Conservation (phyloP, 306 rosid species). For the Medicago lupulina region DNA sequence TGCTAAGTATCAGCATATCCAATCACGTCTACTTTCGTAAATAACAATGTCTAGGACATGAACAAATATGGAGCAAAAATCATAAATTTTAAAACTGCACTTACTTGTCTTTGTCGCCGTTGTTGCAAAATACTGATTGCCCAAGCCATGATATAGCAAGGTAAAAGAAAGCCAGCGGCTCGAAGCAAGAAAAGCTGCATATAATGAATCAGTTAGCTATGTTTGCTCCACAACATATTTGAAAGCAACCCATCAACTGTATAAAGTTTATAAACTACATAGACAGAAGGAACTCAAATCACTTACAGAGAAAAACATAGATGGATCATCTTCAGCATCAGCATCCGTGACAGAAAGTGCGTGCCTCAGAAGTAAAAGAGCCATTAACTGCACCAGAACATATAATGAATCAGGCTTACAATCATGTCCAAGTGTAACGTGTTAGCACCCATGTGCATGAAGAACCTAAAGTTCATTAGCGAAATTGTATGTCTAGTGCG, state of each 20-base stretch:
- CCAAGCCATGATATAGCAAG: constrained; percentile 99
- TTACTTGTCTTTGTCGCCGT: constrained; percentile 91
- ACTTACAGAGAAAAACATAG: constrained; percentile 83
- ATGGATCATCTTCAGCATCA: constrained; percentile 66
- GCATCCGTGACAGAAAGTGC: constrained; percentile 75
- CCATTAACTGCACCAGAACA: constrained; percentile 72
- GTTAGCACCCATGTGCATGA: not conserved
- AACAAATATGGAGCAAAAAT: not conserved
- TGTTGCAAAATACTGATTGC: constrained; percentile 95
- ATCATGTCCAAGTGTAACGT: constrained; percentile 1
- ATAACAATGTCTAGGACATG: not conserved
- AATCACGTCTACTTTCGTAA: not conserved
- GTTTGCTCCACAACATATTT: constrained; percentile 5
- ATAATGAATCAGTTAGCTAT: constrained; percentile 28
- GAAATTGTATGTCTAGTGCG: not conserved
- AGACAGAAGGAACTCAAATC: not conserved
- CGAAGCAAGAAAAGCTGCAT: constrained; percentile 90
- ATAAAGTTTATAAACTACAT: not conserved
- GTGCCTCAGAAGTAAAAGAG: constrained; percentile 86
- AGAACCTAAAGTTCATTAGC: not conserved
- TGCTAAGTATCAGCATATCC: too few species aligned
- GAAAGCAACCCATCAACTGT: not conserved
- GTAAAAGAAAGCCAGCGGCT: constrained; percentile 97
- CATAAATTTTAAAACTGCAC: not conserved
- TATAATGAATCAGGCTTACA: constrained; percentile 24